Evolutionary conservation across 768 basidiomycete genomes (phyloP).

Genomic region (Suillus brevipes): DNA sequence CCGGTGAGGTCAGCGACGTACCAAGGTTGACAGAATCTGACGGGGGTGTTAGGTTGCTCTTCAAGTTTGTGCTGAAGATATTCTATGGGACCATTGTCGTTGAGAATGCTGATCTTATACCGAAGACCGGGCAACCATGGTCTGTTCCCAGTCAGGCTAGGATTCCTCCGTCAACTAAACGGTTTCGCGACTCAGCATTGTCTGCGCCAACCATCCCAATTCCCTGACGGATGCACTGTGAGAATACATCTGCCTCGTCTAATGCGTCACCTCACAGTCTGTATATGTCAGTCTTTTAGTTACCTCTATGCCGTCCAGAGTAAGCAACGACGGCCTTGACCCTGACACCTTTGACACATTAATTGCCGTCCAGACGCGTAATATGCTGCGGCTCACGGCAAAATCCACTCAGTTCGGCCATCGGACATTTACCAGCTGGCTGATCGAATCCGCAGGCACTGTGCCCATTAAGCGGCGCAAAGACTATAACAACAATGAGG

Average conservation of each 20-base stretch:
- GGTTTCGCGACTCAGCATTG: slow-evolving; percentile 51
- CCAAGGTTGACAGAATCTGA: slow-evolving; percentile 9
- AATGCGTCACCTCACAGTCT: neutral
- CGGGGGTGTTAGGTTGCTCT: slow-evolving; percentile 50
- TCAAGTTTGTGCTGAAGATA: slow-evolving; percentile 83
- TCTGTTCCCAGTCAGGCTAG: slow-evolving; percentile 22
- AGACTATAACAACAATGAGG: slow-evolving; percentile 55
- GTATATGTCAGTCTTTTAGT: slow-evolving; percentile 57
- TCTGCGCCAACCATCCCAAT: slow-evolving; percentile 87
- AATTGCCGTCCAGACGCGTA: slow-evolving; percentile 53
- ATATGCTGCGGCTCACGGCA: slow-evolving; percentile 81
- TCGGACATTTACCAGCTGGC: slow-evolving; percentile 84
- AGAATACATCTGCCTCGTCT: slow-evolving; percentile 24
- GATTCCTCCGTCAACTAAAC: neutral
- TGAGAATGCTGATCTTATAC: slow-evolving; percentile 72
- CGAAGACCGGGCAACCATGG: slow-evolving; percentile 75
- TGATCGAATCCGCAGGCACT: slow-evolving; percentile 86
- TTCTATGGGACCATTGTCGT: slow-evolving; percentile 90
- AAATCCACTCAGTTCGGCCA: slow-evolving; percentile 86
- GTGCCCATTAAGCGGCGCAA: slow-evolving; percentile 79
- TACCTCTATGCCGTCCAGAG: slow-evolving; percentile 70
- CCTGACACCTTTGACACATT: slow-evolving; percentile 2
- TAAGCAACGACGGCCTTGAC: slow-evolving; percentile 27
- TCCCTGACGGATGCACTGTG: slow-evolving; percentile 86
- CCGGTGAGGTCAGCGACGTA: slow-evolving; percentile 42